phyloP scores from a whole-genome alignment of 2,329 filamentous ascomycete species.

The Phialocephala sp. region DNA sequence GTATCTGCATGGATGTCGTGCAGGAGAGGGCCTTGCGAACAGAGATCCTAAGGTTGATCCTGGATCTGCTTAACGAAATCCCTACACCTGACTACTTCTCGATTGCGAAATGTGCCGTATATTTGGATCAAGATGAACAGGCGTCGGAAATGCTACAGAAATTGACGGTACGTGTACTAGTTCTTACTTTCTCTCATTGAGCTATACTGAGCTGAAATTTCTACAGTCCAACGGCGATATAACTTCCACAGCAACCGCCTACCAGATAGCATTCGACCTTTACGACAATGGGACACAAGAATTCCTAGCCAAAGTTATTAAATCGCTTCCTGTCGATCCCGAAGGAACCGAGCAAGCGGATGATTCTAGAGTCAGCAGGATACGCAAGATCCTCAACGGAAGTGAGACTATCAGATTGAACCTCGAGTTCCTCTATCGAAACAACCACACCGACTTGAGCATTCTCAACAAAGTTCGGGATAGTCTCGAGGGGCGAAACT shows the following conservation, averaged over 20 bases:
- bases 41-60: conserved; percentile 86
- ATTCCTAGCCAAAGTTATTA: conserved; percentile 88
- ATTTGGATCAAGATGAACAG: conserved; percentile 89
- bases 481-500: conserved; percentile 93
- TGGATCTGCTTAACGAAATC: conserved; percentile 94
- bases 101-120: conserved; percentile 97
- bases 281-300: conserved; percentile 99
- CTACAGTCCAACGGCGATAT: conserved; percentile 69
- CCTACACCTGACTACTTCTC: conserved; percentile 95
- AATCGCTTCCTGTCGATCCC: conserved; percentile 69
- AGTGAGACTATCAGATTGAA: conserved; percentile 94
- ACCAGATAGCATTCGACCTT: conserved; percentile 97
- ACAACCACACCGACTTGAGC: conserved; percentile 88
- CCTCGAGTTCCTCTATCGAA: conserved; percentile 94
- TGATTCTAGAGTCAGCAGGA: conserved; percentile 64
- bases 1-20: conserved; percentile 97
- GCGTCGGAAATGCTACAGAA: conserved; percentile 85
- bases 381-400: conserved; percentile 77
- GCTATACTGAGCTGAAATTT: not conserved
- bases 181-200: not conserved
- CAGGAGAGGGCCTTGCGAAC: conserved; percentile 87
- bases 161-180: conserved; percentile 60
- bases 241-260: conserved; percentile 82
- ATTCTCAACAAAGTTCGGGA: conserved; percentile 97
- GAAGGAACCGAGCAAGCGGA: conserved; percentile 52